A percentile compares a stretch with the other conserved stretches of the same genome.
Conservation (phyloP, 768 basidiomycete species). For the Myochromella boudieri region DNA sequence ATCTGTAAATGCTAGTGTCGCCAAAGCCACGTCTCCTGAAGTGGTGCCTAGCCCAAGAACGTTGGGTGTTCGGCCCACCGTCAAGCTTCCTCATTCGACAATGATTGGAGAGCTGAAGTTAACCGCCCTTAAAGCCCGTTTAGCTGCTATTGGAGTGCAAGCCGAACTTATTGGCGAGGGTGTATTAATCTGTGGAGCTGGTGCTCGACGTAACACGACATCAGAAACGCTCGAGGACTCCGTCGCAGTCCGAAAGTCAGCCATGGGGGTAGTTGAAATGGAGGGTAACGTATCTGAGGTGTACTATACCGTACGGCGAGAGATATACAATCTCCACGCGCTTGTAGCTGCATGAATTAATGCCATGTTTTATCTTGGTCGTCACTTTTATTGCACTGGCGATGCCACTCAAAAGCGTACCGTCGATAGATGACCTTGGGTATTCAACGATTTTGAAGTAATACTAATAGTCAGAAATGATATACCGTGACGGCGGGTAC, state of each 20-base stretch:
- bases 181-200: conserved; percentile 82
- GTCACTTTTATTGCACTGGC: too few relatives aligned
- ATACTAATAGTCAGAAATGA: too few relatives aligned
- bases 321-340: conserved; percentile 90
- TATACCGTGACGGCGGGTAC: too few relatives aligned
- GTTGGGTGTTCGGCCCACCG: conserved; percentile 66
- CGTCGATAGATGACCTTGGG: too few relatives aligned
- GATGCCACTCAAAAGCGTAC: too few relatives aligned
- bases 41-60: conserved; percentile 35
- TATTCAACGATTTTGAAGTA: too few relatives aligned
- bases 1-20: conserved; percentile 27
- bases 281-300: conserved; percentile 88
- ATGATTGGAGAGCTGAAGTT: conserved; percentile 98
- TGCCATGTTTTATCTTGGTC: too few relatives aligned
- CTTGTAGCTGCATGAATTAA: conserved; percentile 64
- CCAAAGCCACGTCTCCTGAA: conserved; percentile 20
- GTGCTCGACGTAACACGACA: conserved; percentile 40
- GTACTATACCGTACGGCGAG: conserved; percentile 85
- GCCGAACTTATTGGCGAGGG: conserved; percentile 98
- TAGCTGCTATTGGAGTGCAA: conserved; percentile 74
- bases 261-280: conserved; percentile 80
- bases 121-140: conserved; percentile 80
- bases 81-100: conserved; percentile 79
- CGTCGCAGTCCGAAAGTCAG: conserved; percentile 89
- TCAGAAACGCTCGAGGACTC: conserved; percentile 56